Conservation (phyloP, 805 yeast species). For the Zygotorulaspora sp. region DNA sequence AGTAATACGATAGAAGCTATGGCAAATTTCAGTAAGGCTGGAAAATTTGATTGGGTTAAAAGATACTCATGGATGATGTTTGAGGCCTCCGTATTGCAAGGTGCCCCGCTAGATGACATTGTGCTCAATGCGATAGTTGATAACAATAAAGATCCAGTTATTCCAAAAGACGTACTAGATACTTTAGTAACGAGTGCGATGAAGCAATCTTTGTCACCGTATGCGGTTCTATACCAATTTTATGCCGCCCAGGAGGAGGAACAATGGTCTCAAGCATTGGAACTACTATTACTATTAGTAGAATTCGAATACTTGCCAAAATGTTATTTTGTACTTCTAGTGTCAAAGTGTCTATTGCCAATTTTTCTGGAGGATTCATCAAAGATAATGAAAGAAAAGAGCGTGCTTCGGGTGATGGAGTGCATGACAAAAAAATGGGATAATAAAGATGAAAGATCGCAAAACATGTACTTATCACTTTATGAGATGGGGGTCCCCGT, state of each 20-base stretch:
- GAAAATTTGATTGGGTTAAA: constrained; percentile 49
- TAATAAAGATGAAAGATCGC: constrained; percentile 17
- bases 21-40: constrained; percentile 59
- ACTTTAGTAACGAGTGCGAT: constrained; percentile 49
- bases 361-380: constrained; percentile 23
- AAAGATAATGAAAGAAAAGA: constrained; percentile 20
- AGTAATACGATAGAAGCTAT: constrained; percentile 61
- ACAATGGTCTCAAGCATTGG: constrained; percentile 24
- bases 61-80: constrained; percentile 56
- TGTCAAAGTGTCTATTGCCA: constrained; percentile 30
- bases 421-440: constrained; percentile 26
- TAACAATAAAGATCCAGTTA: constrained; percentile 15
- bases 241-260: constrained; percentile 35
- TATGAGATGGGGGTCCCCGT: constrained; percentile 11
- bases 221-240: constrained; percentile 56
- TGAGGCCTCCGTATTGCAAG: constrained; percentile 52
- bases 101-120: constrained; percentile 52
- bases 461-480: constrained; percentile 18
- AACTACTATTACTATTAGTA: constrained; percentile 23
- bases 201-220: constrained; percentile 67
- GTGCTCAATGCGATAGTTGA: constrained; percentile 48
- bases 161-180: constrained; percentile 29
- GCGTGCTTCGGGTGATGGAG: constrained; percentile 23
- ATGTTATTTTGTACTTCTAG: constrained; percentile 26
- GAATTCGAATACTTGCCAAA: constrained; percentile 30